Percentiles rank a stretch among this genome's conserved stretches.
phyloP scores from a whole-genome alignment of 2,329 filamentous ascomycete species.

The Ceratocystis alfenasii region DNA sequence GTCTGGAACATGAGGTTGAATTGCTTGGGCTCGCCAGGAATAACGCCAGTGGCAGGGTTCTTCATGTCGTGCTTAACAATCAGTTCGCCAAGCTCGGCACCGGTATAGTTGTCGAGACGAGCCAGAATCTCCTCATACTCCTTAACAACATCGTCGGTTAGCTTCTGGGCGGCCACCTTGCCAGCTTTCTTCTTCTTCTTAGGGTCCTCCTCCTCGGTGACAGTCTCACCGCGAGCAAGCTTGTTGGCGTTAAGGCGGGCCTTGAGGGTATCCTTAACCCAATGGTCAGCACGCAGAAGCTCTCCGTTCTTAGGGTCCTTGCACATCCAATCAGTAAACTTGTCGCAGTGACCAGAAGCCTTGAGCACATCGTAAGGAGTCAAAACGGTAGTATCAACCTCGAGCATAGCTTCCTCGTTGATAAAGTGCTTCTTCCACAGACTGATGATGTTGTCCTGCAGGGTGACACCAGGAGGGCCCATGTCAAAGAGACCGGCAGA shows the following conservation, averaged over 20 bases:
- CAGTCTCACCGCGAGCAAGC: slow-evolving; percentile 73
- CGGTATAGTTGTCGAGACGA: slow-evolving; percentile 89
- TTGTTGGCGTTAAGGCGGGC: slow-evolving; percentile 78
- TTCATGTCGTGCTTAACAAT: slow-evolving; percentile 84
- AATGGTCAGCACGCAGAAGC: slow-evolving; percentile 88
- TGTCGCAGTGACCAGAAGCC: slow-evolving; percentile 92
- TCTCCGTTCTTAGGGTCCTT: slow-evolving; percentile 97
- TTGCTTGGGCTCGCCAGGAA: slow-evolving; percentile 67
- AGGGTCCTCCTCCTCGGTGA: slow-evolving; percentile 61
- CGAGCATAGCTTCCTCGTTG: slow-evolving; percentile 86
- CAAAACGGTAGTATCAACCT: slow-evolving; percentile 86
- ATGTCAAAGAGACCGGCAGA: slow-evolving; percentile 87
- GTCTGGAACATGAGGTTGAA: slow-evolving; percentile 99
- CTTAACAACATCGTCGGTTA: slow-evolving; percentile 72
- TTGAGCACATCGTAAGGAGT: slow-evolving; percentile 91
- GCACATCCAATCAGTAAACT: slow-evolving; percentile 99
- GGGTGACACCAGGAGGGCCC: slow-evolving; percentile 73
- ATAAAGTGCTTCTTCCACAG: slow-evolving; percentile 90
- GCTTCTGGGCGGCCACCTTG: slow-evolving; percentile 64
- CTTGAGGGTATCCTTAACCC: slow-evolving; percentile 90
- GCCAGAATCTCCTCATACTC: slow-evolving; percentile 89
- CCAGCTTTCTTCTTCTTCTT: slow-evolving; percentile 79
- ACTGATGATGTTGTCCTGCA: slow-evolving; percentile 81
- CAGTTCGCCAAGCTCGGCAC: slow-evolving; percentile 70
- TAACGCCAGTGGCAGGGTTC: slow-evolving; percentile 68